These are phyloP conservation scores for Leccinum fibrillosum DNA, from an alignment of 768 basidiomycete genomes.

Conservation along the genomic window DNA sequence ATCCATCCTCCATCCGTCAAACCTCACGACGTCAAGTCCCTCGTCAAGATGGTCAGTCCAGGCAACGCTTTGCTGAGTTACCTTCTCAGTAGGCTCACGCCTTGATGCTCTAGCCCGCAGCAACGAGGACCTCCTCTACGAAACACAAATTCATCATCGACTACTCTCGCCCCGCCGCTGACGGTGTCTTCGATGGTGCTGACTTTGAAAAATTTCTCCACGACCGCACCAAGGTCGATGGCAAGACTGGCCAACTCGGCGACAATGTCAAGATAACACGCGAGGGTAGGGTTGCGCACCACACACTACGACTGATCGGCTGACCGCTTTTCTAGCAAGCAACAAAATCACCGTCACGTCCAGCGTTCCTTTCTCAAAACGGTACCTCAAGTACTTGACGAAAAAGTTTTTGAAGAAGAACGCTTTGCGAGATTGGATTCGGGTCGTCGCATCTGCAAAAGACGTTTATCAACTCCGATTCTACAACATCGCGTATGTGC, in stretches of 20 bases:
- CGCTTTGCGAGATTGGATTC: slow-evolving; percentile 93
- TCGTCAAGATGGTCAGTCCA: slow-evolving; percentile 68
- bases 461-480: slow-evolving; percentile 92
- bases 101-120: slow-evolving; percentile 49
- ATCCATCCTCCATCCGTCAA: not conserved
- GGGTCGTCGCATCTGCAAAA: slow-evolving; percentile 92
- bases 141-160: slow-evolving; percentile 84
- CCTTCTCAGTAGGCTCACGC: slow-evolving; percentile 89
- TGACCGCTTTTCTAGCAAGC: slow-evolving; percentile 46
- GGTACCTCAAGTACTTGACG: slow-evolving; percentile 97
- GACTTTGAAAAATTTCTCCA: slow-evolving; percentile 86
- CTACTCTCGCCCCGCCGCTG: slow-evolving; percentile 77
- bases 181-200: slow-evolving; percentile 59
- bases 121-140: slow-evolving; percentile 48
- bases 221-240: slow-evolving; percentile 91
- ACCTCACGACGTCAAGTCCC: not conserved
- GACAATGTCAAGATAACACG: slow-evolving; percentile 85
- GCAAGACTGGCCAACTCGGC: slow-evolving; percentile 88
- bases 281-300: slow-evolving; percentile 57
- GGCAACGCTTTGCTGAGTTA: slow-evolving; percentile 84
- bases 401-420: slow-evolving; percentile 99
- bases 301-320: not conserved
- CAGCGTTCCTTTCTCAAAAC: slow-evolving; percentile 89
- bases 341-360: slow-evolving; percentile 84
- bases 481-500: slow-evolving; percentile 85